phyloP scores from a whole-genome alignment of 2,329 filamentous ascomycete species.

The Boeremia exigua region DNA sequence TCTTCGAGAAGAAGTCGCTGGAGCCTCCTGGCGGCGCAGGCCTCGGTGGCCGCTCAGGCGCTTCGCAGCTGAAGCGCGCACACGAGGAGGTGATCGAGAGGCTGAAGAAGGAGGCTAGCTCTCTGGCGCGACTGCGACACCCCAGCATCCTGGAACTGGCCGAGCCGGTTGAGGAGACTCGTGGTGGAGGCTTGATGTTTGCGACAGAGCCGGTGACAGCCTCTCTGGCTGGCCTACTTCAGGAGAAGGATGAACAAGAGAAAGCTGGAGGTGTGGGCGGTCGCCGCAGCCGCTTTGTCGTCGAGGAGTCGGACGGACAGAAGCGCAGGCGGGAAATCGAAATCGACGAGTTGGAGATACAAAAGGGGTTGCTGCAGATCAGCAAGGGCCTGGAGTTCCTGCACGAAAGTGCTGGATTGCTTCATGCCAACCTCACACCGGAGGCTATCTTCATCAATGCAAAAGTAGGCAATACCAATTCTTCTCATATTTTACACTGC shows the following conservation, averaged over 20 bases:
- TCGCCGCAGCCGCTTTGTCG: conserved; percentile 77
- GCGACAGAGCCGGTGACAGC: conserved; percentile 90
- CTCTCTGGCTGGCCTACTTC: conserved; percentile 80
- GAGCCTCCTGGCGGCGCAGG: conserved; percentile 69
- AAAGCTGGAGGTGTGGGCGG: conserved; percentile 70
- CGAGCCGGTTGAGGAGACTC: conserved; percentile 93
- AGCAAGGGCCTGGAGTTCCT: conserved; percentile 94
- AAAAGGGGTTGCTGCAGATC: conserved; percentile 92
- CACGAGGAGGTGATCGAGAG: conserved; percentile 91
- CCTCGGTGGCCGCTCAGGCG: conserved; percentile 64
- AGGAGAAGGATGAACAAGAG: conserved; percentile 90
- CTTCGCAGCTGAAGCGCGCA: conserved; percentile 75
- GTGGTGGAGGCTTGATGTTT: conserved; percentile 91
- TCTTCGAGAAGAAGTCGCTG: conserved; percentile 89
- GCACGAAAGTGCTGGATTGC: conserved; percentile 90
- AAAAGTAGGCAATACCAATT: conserved; percentile 65
- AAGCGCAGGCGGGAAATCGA: conserved; percentile 78
- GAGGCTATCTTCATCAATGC: conserved; percentile 93
- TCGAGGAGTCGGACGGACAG: conserved; percentile 77
- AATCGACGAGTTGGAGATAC: conserved; percentile 95
- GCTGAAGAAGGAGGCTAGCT: conserved; percentile 89
- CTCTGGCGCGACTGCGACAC: conserved; percentile 84
- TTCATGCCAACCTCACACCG: conserved; percentile 93
- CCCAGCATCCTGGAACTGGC: conserved; percentile 91
- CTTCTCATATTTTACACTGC: conserved; percentile 20